Conservation (phyloP, 768 basidiomycete genomes). For the Tricholoma sp. region DNA sequence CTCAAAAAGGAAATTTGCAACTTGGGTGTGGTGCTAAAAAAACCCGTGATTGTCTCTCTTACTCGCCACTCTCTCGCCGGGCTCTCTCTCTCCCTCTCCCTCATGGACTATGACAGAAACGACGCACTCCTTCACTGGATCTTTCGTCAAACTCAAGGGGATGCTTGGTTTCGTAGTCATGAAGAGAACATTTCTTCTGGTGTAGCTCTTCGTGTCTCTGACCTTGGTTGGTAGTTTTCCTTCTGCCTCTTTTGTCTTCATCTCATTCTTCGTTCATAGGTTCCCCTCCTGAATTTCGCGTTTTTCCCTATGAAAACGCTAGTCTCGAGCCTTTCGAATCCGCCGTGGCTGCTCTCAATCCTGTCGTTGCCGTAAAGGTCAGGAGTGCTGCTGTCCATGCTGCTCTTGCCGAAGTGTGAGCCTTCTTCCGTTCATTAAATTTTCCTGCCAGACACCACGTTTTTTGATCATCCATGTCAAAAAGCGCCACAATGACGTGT, state of each 20-base stretch:
- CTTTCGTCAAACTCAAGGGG: constrained; percentile 74
- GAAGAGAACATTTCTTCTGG: constrained; percentile 71
- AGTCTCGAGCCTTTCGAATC: constrained; percentile 73
- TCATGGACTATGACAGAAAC: constrained; percentile 74
- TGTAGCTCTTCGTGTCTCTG: constrained; percentile 53
- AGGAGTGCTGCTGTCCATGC: constrained; percentile 75
- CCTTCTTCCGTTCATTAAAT: constrained; percentile 31
- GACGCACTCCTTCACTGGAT: constrained; percentile 79
- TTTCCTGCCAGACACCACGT: neutral
- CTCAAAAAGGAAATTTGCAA: no score
- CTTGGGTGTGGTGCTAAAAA: neutral
- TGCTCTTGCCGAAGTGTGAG: constrained; percentile 60
- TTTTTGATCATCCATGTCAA: neutral
- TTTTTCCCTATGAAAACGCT: constrained; percentile 79
- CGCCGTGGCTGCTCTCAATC: constrained; percentile 65
- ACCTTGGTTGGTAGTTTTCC: constrained; percentile 28
- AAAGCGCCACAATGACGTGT: neutral
- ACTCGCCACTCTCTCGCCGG: neutral
- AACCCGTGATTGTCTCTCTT: no score
- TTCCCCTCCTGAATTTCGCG: constrained; percentile 51
- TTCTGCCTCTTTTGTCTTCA: neutral
- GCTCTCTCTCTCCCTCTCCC: neutral
- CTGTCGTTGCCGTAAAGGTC: constrained; percentile 80
- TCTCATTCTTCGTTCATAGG: constrained; percentile 3
- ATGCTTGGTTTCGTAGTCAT: constrained; percentile 79